A percentile compares a stretch with the other conserved stretches of the same genome.
These are phyloP conservation scores for Hyaloscypha hepaticicola DNA, from an alignment of 495 filamentous ascomycete species.

Conservation along the genomic window DNA sequence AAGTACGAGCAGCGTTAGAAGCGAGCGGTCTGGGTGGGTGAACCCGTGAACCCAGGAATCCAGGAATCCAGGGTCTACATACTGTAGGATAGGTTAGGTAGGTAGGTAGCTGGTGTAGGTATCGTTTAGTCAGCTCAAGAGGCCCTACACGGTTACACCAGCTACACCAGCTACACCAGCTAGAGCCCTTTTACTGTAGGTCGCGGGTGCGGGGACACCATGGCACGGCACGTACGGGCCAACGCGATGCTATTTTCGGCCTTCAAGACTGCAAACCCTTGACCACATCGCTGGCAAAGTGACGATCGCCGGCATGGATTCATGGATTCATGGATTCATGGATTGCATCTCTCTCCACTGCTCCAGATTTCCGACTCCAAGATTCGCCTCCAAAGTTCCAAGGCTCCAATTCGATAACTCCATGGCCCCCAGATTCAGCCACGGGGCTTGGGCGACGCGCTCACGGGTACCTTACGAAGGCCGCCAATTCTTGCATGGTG, in stretches of 20 bases:
- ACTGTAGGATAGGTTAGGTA: too few relatives aligned
- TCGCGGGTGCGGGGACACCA: background rate
- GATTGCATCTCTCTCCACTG: background rate
- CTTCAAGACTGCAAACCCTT: background rate
- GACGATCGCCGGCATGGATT: background rate
- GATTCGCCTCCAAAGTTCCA: background rate
- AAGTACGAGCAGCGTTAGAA: too few relatives aligned
- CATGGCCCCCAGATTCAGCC: background rate
- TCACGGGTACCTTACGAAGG: background rate
- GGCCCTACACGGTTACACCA: too few relatives aligned
- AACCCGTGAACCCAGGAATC: too few relatives aligned
- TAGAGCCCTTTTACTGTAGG: background rate
- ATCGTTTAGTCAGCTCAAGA: too few relatives aligned
- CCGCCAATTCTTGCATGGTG: background rate
- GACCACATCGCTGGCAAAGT: background rate
- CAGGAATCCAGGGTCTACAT: too few relatives aligned
- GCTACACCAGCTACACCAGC: too few relatives aligned
- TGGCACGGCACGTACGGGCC: background rate
- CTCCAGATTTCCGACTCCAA: background rate
- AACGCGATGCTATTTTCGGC: background rate
- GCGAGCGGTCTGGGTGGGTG: too few relatives aligned
- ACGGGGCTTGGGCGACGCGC: background rate
- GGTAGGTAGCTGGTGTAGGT: too few relatives aligned
- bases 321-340: too few relatives aligned
- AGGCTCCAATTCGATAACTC: background rate